phyloP scores from a whole-genome alignment of 169 alveolate genomes.

The Plasmodium vivax region DNA sequence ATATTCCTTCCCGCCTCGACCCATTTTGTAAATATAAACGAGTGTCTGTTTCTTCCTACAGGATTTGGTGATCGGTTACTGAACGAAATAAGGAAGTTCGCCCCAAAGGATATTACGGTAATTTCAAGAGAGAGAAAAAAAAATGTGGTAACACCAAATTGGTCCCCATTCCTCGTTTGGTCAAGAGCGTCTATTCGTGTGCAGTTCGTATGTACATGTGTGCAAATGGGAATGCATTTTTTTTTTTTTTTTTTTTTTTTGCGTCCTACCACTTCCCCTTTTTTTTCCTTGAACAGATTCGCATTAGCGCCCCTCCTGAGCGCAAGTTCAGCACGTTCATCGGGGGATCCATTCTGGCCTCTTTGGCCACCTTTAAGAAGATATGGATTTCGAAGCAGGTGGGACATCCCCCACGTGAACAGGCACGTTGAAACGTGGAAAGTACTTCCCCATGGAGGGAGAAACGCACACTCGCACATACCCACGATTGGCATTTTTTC shows the following conservation, averaged over 20 bases:
- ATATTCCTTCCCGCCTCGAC: neutral
- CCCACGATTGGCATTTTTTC: neutral
- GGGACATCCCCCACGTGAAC: neutral
- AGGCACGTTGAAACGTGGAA: neutral
- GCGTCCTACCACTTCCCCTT: neutral
- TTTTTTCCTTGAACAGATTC: conserved; percentile 14
- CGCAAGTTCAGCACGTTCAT: conserved; percentile 66
- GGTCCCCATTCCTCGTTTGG: neutral
- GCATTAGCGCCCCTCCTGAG: conserved; percentile 75
- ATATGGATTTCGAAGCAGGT: conserved; percentile 69
- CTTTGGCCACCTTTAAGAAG: conserved; percentile 64
- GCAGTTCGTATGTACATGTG: neutral
- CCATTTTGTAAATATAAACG: neutral
- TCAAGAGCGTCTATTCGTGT: neutral
- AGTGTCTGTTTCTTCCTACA: neutral
- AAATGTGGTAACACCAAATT: neutral
- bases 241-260: neutral
- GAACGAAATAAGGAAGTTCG: conserved; percentile 80
- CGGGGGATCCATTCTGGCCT: conserved; percentile 68
- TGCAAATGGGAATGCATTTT: neutral
- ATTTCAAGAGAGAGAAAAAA: neutral
- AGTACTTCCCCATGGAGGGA: neutral
- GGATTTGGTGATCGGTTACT: conserved; percentile 83
- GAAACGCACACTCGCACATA: neutral
- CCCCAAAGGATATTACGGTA: conserved; percentile 83